Conservation (phyloP, 805 yeast genomes). For the Kluyveromyces siamensis region DNA sequence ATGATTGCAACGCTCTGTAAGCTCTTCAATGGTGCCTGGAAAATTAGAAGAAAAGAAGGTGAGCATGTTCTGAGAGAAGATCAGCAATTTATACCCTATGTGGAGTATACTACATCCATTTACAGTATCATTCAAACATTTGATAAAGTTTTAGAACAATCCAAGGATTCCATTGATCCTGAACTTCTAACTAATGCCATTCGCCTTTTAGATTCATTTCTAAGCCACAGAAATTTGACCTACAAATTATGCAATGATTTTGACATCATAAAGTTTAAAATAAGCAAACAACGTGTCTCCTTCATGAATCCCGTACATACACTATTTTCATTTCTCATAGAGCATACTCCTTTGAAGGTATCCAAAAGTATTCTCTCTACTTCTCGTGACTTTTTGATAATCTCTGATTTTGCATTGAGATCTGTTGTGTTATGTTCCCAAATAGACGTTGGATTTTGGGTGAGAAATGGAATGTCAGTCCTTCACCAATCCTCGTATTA, state of each 20-base stretch:
- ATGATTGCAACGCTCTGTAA: conserved; percentile 40
- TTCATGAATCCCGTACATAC: conserved; percentile 55
- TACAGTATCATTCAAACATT: conserved; percentile 35
- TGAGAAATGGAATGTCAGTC: conserved; percentile 56
- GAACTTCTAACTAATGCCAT: conserved; percentile 27
- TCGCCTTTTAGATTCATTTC: conserved; percentile 26
- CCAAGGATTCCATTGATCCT: conserved; percentile 9
- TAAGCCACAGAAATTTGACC: conserved; percentile 17
- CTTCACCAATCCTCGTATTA: conserved; percentile 44
- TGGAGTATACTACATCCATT: conserved; percentile 38
- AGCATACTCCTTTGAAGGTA: conserved; percentile 18
- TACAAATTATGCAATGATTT: conserved; percentile 19
- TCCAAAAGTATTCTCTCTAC: conserved; percentile 16
- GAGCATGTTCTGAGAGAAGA: conserved; percentile 59
- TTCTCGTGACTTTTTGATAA: conserved; percentile 32
- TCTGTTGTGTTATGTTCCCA: conserved; percentile 55
- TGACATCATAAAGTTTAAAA: conserved; percentile 29
- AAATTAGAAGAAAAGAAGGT: conserved; percentile 50
- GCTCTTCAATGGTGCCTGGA: conserved; percentile 50
- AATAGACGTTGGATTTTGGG: conserved; percentile 59
- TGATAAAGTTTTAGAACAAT: conserved; percentile 17
- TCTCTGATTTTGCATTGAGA: conserved; percentile 51
- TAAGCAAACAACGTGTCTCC: conserved; percentile 43
- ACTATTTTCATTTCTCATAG: conserved; percentile 36
- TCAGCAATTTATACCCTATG: conserved; percentile 40